Evolutionary conservation across 73 alveolate species (phyloP).

Genomic region (Blepharisma stoltei): DNA sequence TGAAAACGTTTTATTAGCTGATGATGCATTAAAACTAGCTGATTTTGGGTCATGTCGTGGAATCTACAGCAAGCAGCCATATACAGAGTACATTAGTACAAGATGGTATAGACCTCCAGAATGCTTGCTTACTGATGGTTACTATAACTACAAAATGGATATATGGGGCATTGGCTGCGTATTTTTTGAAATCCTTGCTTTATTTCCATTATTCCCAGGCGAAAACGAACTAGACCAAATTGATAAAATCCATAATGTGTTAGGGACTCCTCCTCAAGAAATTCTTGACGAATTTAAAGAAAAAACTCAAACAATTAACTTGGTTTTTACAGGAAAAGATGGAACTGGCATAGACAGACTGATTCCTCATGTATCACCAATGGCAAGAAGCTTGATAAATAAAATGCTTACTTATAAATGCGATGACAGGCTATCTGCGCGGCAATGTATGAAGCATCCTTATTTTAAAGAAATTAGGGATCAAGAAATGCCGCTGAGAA

Average conservation of each 20-base stretch:
- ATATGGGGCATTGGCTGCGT: constrained; percentile 99
- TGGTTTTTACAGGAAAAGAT: constrained; percentile 71
- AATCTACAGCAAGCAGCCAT: constrained; percentile 89
- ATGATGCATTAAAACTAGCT: constrained; percentile 75
- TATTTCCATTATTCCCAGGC: constrained; percentile 91
- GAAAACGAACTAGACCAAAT: constrained; percentile 96
- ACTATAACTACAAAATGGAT: constrained; percentile 98
- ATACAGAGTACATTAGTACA: constrained; percentile 90
- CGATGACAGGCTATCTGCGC: constrained; percentile 58
- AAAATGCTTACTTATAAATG: constrained; percentile 49
- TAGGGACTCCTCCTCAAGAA: constrained; percentile 86
- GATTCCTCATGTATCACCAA: constrained; percentile 59
- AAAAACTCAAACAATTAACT: constrained; percentile 82
- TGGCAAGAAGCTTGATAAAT: constrained; percentile 45
- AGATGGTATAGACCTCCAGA: constrained; percentile 99
- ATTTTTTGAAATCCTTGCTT: constrained; percentile 92
- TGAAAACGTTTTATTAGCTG: constrained; percentile 47
- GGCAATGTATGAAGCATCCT: constrained; percentile 66
- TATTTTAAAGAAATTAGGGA: constrained; percentile 68
- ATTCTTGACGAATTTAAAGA: constrained; percentile 72
- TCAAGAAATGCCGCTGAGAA: constrained; percentile 33
- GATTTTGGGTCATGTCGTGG: constrained; percentile 95
- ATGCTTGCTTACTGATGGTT: constrained; percentile 98
- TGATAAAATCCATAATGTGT: constrained; percentile 87
- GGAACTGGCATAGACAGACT: constrained; percentile 85